Conservation (phyloP, 2,329 filamentous ascomycete species). For the Phialophora chinensis region DNA sequence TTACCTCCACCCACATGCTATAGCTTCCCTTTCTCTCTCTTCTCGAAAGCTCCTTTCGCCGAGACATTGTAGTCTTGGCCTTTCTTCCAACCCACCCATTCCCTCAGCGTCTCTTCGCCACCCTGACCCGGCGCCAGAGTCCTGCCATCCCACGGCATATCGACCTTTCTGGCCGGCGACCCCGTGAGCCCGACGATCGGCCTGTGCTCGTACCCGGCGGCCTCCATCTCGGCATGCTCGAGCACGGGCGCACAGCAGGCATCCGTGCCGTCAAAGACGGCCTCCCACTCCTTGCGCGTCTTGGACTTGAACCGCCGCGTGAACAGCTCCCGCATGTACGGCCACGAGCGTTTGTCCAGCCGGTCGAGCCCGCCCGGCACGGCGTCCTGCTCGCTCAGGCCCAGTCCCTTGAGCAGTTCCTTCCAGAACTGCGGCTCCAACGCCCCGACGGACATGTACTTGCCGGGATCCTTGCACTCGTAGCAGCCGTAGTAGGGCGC, state of each 20-base stretch:
- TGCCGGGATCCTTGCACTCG: constrained; percentile 73
- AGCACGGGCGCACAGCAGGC: constrained; percentile 92
- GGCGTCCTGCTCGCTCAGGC: constrained; percentile 56
- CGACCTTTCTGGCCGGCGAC: constrained; percentile 72
- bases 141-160: constrained; percentile 67
- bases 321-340: constrained; percentile 67
- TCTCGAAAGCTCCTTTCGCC: constrained; percentile 65
- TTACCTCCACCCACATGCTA: constrained; percentile 14
- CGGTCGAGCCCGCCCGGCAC: constrained; percentile 57
- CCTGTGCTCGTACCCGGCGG: constrained; percentile 56
- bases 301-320: constrained; percentile 69
- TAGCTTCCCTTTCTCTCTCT: constrained; percentile 46
- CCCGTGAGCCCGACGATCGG: constrained; percentile 60
- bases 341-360: constrained; percentile 70
- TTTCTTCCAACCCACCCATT: constrained; percentile 79
- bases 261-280: constrained; percentile 85
- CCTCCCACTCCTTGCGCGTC: constrained; percentile 80
- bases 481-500: constrained; percentile 91
- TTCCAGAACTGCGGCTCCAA: constrained; percentile 86
- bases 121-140: constrained; percentile 70
- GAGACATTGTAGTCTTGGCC: constrained; percentile 72
- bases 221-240: constrained; percentile 73
- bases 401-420: constrained; percentile 70
- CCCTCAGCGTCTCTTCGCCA: constrained; percentile 69
- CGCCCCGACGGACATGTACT: constrained; percentile 86